Percentiles rank a stretch among this genome's conserved stretches.
phyloP scores from a whole-genome alignment of 2,329 filamentous ascomycete species.

The Aspergillus felis region DNA sequence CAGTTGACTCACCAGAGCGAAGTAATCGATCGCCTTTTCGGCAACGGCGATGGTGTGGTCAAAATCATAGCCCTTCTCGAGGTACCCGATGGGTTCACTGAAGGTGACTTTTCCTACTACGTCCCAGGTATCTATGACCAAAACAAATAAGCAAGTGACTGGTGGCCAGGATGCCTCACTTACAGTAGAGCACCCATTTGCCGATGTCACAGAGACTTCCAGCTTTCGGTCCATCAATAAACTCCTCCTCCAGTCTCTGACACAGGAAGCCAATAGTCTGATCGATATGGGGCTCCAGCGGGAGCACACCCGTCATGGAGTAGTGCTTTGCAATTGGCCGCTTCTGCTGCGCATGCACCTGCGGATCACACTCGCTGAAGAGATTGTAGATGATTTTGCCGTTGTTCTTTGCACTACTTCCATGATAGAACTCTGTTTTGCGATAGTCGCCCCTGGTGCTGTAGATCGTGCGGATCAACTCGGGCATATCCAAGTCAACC shows the following conservation, averaged over 20 bases:
- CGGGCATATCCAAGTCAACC: slow-evolving; percentile 36
- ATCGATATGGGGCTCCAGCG: slow-evolving; percentile 24
- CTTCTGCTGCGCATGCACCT: slow-evolving; percentile 33
- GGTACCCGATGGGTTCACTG: slow-evolving; percentile 22
- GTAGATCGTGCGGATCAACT: slow-evolving; percentile 37
- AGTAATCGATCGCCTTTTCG: slow-evolving; percentile 21
- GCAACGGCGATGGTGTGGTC: slow-evolving; percentile 20
- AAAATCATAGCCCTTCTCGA: slow-evolving; percentile 24
- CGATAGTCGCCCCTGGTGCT: slow-evolving; percentile 27
- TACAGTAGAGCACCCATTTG: slow-evolving; percentile 42
- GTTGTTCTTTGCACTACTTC: slow-evolving; percentile 31
- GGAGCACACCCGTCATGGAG: slow-evolving; percentile 23
- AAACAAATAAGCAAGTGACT: neutral
- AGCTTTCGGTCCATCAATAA: slow-evolving; percentile 22
- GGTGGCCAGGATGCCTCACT: slow-evolving; percentile 4
- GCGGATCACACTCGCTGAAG: slow-evolving; percentile 35
- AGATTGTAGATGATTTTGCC: slow-evolving; percentile 38
- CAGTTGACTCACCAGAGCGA: slow-evolving; percentile 22
- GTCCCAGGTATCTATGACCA: slow-evolving; percentile 20
- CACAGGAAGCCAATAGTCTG: slow-evolving; percentile 30
- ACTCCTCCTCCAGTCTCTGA: slow-evolving; percentile 29
- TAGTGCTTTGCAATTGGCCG: slow-evolving; percentile 38
- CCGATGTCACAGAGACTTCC: slow-evolving; percentile 35
- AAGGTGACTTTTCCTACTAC: slow-evolving; percentile 25
- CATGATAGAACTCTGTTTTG: slow-evolving; percentile 39